phyloP scores from a whole-genome alignment of 306 rosid genomes.

The Fragaria ananassa region DNA sequence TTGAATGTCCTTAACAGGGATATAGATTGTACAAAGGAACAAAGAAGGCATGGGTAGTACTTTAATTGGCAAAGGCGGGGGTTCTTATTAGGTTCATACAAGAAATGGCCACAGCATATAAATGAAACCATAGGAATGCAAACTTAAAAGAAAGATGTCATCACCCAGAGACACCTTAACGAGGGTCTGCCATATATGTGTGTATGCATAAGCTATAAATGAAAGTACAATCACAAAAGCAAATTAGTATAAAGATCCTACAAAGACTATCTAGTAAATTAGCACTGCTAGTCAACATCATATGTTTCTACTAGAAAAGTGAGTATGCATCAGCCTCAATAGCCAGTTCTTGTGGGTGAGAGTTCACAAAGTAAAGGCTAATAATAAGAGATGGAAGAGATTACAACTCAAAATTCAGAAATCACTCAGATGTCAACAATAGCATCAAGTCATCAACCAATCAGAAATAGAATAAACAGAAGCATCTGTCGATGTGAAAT shows the following conservation, averaged over 20 bases:
- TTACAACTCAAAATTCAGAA: neutral
- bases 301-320: neutral
- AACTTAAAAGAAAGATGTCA: neutral
- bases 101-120: neutral
- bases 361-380: slow-evolving; percentile 1
- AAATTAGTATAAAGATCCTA: neutral
- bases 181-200: neutral
- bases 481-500: neutral
- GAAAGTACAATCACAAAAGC: neutral
- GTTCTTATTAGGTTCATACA: neutral
- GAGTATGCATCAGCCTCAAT: neutral
- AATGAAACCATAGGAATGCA: neutral
- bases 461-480: neutral
- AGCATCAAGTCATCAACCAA: neutral
- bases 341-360: neutral
- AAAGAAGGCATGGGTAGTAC: neutral
- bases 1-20: neutral
- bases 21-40: neutral
- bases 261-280: neutral
- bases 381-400: neutral
- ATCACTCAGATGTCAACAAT: neutral
- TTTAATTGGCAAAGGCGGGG: neutral
- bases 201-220: neutral
- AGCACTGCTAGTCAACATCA: neutral
- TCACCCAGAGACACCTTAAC: neutral